These are phyloP conservation scores for Tardiomyces digboiensis DNA, from an alignment of 1,139 yeast genomes.

Conservation along the genomic window DNA sequence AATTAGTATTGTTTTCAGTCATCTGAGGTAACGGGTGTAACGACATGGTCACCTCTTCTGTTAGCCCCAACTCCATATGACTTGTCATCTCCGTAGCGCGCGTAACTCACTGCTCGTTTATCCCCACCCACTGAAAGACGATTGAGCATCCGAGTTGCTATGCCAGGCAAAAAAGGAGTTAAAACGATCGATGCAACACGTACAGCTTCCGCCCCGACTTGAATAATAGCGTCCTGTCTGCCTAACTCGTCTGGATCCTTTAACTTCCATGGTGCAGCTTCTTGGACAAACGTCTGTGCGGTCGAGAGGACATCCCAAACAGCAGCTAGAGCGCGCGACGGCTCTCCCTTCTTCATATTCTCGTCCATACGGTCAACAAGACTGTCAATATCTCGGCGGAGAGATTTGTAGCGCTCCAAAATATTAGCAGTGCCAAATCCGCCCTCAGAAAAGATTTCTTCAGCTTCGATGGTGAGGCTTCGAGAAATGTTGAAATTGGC, in stretches of 20 bases:
- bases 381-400: slow-evolving; percentile 22
- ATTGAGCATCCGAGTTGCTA: slow-evolving; percentile 50
- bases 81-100: slow-evolving; percentile 39
- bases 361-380: slow-evolving; percentile 32
- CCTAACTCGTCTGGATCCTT: slow-evolving; percentile 17
- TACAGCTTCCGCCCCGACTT: slow-evolving; percentile 58
- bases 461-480: slow-evolving; percentile 20
- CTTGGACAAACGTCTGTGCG: slow-evolving; percentile 52
- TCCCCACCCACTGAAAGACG: slow-evolving; percentile 43
- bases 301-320: slow-evolving; percentile 54
- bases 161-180: slow-evolving; percentile 62
- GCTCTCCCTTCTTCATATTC: slow-evolving; percentile 41
- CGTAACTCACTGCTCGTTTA: slow-evolving; percentile 34
- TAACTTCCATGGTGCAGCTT: slow-evolving; percentile 32
- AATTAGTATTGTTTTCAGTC: background rate
- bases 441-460: background rate
- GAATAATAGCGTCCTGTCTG: slow-evolving; percentile 45
- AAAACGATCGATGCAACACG: slow-evolving; percentile 60
- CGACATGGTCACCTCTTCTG: slow-evolving; percentile 29
- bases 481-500: slow-evolving; percentile 51
- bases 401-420: slow-evolving; percentile 6
- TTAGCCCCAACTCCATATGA: slow-evolving; percentile 39
- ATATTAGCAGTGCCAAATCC: background rate
- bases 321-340: slow-evolving; percentile 44
- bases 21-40: background rate